phyloP scores from a whole-genome alignment of 768 basidiomycete genomes.

The Paxillus rubicundulus region DNA sequence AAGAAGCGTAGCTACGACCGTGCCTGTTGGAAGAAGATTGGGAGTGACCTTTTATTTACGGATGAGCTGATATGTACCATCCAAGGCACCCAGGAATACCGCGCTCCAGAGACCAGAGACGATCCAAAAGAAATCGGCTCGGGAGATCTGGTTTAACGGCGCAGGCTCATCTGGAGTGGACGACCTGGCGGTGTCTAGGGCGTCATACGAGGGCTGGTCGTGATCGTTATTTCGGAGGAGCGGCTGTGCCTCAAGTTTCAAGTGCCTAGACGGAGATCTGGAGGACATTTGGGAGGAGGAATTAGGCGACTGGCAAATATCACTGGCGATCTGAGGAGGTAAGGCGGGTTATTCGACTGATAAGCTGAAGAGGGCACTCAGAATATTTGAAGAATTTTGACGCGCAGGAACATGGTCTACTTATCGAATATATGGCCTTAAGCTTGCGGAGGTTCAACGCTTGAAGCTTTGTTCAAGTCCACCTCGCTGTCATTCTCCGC shows the following conservation, averaged over 20 bases:
- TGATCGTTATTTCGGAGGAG: constrained; percentile 43
- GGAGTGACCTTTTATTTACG: neutral
- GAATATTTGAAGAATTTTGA: constrained; percentile 2
- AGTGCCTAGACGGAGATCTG: constrained; percentile 36
- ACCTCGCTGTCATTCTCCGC: constrained; percentile 30
- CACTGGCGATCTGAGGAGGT: constrained; percentile 5
- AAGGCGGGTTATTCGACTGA: constrained; percentile 1
- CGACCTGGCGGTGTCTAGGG: constrained; percentile 37
- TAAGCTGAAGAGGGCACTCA: constrained; percentile 1
- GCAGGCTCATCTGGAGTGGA: constrained; percentile 26
- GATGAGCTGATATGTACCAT: constrained; percentile 50
- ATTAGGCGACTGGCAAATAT: neutral
- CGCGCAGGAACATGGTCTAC: constrained; percentile 14
- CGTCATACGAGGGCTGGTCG: constrained; percentile 41
- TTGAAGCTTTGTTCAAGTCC: constrained; percentile 16
- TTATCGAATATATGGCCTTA: constrained; percentile 22
- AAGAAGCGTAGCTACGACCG: constrained; percentile 82
- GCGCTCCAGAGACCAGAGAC: constrained; percentile 78
- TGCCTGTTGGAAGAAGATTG: constrained; percentile 41
- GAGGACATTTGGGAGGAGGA: constrained; percentile 33
- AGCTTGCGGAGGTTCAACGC: constrained; percentile 1
- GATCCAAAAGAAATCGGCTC: constrained; percentile 63
- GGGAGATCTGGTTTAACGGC: constrained; percentile 47
- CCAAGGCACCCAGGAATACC: constrained; percentile 81
- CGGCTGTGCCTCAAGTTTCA: constrained; percentile 48